Percentiles rank a stretch among this genome's conserved stretches.
Conservation (phyloP, 192 early-diverging fungal genomes). For the Coemansia sp. region DNA sequence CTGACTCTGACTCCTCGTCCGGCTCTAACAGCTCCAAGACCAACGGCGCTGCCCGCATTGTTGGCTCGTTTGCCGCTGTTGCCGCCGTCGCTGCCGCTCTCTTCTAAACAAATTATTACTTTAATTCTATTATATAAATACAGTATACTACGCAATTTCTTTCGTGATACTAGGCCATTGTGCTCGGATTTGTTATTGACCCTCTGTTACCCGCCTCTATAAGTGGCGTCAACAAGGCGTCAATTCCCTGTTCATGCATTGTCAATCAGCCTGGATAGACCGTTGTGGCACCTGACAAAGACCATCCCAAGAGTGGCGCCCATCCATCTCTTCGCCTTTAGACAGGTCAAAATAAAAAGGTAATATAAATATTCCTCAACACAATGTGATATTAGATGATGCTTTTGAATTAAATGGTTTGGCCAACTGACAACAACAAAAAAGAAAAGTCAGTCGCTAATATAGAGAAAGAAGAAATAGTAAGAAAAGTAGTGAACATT, state of each 20-base stretch:
- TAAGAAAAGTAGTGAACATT: not conserved
- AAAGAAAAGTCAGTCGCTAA: not conserved
- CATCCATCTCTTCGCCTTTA: no score
- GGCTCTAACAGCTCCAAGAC: conserved; percentile 11
- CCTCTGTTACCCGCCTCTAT: not conserved
- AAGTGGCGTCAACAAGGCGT: no score
- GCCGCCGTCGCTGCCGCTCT: conserved; percentile 42
- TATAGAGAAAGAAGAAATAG: not conserved
- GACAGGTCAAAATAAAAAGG: no score
- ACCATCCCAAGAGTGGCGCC: no score
- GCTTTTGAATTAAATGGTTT: not conserved
- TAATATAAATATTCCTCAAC: not conserved
- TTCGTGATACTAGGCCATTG: not conserved
- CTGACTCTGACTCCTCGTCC: conserved; percentile 7
- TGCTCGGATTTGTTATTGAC: not conserved
- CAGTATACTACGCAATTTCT: conserved; percentile 1
- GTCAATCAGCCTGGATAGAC: no score
- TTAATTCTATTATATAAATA: conserved; percentile 13
- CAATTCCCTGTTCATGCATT: no score
- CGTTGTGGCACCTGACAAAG: no score
- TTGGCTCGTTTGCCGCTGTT: conserved; percentile 34
- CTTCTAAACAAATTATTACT: conserved; percentile 29
- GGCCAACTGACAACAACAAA: not conserved
- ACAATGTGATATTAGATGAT: not conserved
- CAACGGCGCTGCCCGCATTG: conserved; percentile 43